Conservation (phyloP, 805 yeast genomes). For the Ogataea ramenticola region DNA sequence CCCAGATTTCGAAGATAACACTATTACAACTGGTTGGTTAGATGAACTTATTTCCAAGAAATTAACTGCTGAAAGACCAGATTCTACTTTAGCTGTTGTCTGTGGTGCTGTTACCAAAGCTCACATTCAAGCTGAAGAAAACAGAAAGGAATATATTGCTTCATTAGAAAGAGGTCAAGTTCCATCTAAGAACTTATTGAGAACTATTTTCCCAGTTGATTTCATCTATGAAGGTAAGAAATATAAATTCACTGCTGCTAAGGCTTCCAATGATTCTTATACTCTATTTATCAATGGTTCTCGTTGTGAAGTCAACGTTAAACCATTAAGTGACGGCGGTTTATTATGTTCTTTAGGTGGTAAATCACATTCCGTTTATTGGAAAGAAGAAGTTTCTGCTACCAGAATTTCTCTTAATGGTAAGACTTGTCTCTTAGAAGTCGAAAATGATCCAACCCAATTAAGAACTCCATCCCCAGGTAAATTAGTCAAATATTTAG, state of each 20-base stretch:
- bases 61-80: slow-evolving; percentile 96
- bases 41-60: slow-evolving; percentile 92
- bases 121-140: slow-evolving; percentile 66
- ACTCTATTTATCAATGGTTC: slow-evolving; percentile 92
- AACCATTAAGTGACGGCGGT: slow-evolving; percentile 92
- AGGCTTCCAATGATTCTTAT: slow-evolving; percentile 78
- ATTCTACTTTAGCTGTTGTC: slow-evolving; percentile 78
- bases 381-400: slow-evolving; percentile 96
- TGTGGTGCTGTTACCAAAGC: slow-evolving; percentile 99
- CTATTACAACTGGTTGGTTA: slow-evolving; percentile 98
- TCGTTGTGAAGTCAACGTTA: slow-evolving; percentile 78
- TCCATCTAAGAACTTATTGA: slow-evolving; percentile 71
- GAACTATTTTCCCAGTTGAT: slow-evolving; percentile 86
- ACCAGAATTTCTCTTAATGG: slow-evolving; percentile 93
- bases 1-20: slow-evolving; percentile 92
- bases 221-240: slow-evolving; percentile 92
- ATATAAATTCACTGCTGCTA: slow-evolving; percentile 93
- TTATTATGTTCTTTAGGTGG: slow-evolving; percentile 83
- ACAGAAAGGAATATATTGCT: slow-evolving; percentile 57
- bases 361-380: slow-evolving; percentile 89
- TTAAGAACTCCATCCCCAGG: slow-evolving; percentile 99
- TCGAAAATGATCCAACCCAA: slow-evolving; percentile 97
- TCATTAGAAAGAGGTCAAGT: slow-evolving; percentile 96
- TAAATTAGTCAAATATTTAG: slow-evolving; percentile 86
- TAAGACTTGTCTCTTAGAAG: slow-evolving; percentile 89